A percentile compares a stretch with the other conserved stretches of the same genome.
phyloP scores from a whole-genome alignment of 2,329 filamentous ascomycete genomes.

The Trichoderma brevicompactum region DNA sequence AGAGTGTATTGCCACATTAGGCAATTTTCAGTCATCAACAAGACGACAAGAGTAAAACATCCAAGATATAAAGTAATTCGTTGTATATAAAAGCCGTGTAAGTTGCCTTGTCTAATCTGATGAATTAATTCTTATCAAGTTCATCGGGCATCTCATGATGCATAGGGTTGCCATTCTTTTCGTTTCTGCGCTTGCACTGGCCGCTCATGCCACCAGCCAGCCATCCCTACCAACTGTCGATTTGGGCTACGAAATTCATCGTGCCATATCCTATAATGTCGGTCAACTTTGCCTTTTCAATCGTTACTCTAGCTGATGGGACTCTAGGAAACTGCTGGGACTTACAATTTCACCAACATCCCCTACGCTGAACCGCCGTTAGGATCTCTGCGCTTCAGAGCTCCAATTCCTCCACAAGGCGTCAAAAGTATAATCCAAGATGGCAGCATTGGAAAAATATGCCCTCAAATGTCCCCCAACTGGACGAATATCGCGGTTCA shows the following conservation, averaged over 20 bases:
- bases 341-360: slow-evolving; percentile 7
- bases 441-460: not conserved
- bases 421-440: not conserved
- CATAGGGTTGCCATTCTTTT: not conserved
- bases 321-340: not conserved
- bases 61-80: not conserved
- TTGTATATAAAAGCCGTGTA: not conserved
- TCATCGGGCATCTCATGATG: not conserved
- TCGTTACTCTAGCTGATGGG: not conserved
- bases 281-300: not conserved
- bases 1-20: not conserved
- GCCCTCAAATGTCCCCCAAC: not conserved
- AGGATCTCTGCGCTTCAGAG: not conserved
- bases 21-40: not conserved
- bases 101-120: not conserved
- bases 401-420: not conserved
- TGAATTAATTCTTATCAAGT: not conserved
- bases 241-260: not conserved
- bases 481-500: not conserved
- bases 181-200: not conserved
- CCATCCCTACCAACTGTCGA: not conserved
- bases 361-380: not conserved
- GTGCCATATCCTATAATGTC: slow-evolving; percentile 2
- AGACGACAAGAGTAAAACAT: not conserved
- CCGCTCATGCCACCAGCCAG: not conserved